A percentile compares a stretch with the other conserved stretches of the same genome.
Conservation (phyloP, 352 stramenopile genomes). For the Pythium utonaiense region DNA sequence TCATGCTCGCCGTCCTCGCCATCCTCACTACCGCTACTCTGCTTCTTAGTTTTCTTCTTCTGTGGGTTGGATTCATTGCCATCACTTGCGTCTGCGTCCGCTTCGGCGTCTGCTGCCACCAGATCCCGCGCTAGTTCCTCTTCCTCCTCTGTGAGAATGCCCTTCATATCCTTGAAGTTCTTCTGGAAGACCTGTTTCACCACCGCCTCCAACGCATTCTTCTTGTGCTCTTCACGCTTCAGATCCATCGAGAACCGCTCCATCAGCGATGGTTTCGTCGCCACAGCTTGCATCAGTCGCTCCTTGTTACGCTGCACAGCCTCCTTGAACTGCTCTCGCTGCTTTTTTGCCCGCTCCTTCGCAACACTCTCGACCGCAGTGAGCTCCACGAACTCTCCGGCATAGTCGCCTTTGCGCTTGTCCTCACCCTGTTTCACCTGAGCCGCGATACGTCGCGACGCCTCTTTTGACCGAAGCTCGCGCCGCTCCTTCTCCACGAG, state of each 20-base stretch:
- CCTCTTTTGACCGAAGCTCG: constrained; percentile 37
- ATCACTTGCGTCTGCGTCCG: background rate
- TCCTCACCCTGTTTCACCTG: constrained; percentile 53
- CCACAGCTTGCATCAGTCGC: constrained; percentile 41
- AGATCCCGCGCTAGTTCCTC: constrained; percentile 55
- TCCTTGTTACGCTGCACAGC: constrained; percentile 65
- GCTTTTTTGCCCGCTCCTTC: constrained; percentile 56
- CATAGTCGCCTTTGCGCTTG: constrained; percentile 46
- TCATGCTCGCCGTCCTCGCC: constrained; percentile 16
- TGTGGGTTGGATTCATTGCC: background rate
- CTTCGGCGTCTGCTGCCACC: constrained; percentile 28
- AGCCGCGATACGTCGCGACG: constrained; percentile 44
- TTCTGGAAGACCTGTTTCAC: constrained; percentile 75
- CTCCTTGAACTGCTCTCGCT: constrained; percentile 53
- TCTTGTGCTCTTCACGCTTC: constrained; percentile 69
- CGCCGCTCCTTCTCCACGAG: constrained; percentile 25
- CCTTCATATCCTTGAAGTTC: constrained; percentile 53
- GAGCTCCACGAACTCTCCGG: constrained; percentile 45
- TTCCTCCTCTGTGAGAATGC: constrained; percentile 63
- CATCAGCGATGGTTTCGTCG: constrained; percentile 61
- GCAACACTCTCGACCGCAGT: constrained; percentile 31
- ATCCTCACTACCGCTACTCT: background rate
- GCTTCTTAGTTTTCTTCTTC: constrained; percentile 7
- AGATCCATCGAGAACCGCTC: constrained; percentile 66
- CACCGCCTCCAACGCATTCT: constrained; percentile 57